A percentile compares a stretch with the other conserved stretches of the same genome.
phyloP scores from a whole-genome alignment of 768 basidiomycete genomes.

The Lactifluus pinguis region DNA sequence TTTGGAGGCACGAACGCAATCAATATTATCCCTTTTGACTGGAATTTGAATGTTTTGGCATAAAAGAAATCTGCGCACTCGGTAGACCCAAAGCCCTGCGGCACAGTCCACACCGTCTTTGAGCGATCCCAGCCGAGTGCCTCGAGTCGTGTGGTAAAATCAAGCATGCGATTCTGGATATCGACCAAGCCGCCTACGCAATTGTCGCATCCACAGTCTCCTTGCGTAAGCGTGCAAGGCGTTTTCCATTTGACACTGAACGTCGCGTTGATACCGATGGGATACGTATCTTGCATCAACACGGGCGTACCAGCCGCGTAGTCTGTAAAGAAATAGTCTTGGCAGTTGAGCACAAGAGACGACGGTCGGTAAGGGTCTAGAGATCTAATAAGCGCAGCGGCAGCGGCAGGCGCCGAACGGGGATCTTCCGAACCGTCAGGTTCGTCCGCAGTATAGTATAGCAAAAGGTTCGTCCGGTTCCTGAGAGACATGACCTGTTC shows the following conservation, averaged over 20 bases:
- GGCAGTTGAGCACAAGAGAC: conserved; percentile 46
- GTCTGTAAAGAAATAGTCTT: conserved; percentile 50
- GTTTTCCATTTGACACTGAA: conserved; percentile 56
- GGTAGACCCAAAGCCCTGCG: conserved; percentile 62
- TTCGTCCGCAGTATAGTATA: conserved; percentile 72
- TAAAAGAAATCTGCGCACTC: conserved; percentile 22
- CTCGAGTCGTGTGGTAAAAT: conserved; percentile 49
- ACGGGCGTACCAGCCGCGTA: conserved; percentile 61
- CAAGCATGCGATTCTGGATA: conserved; percentile 56
- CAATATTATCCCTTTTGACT: background rate
- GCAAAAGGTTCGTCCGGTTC: conserved; percentile 53
- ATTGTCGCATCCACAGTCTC: conserved; percentile 66
- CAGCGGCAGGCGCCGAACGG: conserved; percentile 41
- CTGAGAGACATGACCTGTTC: conserved; percentile 65
- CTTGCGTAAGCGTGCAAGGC: conserved; percentile 52
- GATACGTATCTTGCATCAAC: conserved; percentile 59
- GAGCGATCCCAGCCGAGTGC: conserved; percentile 59
- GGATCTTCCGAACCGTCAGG: conserved; percentile 63
- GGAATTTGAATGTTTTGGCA: background rate
- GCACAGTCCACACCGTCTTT: conserved; percentile 71
- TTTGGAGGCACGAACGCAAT: background rate
- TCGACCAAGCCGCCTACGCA: conserved; percentile 64
- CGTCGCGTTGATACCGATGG: conserved; percentile 50
- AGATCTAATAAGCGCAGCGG: conserved; percentile 40
- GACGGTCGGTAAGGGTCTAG: conserved; percentile 53